Conservation (phyloP, 129 eudicot species). For the Pseudognaphalium luteoalbum region DNA sequence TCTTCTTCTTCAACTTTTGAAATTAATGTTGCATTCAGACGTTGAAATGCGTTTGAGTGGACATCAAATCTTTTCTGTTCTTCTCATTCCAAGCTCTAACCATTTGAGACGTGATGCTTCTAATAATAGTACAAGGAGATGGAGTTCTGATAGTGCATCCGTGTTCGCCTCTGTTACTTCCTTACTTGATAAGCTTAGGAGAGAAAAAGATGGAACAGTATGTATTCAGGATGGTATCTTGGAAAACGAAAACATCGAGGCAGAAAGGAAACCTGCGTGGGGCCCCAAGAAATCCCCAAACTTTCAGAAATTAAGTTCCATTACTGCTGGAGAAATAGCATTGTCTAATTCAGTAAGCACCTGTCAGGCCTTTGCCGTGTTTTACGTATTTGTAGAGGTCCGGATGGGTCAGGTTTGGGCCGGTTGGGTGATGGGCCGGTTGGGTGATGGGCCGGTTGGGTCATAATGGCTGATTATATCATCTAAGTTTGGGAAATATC, state of each 20-base stretch:
- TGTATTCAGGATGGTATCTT: constrained; percentile 43
- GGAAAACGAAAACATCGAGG: constrained; percentile 47
- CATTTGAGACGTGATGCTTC: constrained; percentile 57
- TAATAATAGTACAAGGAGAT: constrained; percentile 55
- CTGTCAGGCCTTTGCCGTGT: background rate
- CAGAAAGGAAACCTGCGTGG: constrained; percentile 65
- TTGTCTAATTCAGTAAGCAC: constrained; percentile 59
- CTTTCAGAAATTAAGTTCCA: constrained; percentile 64
- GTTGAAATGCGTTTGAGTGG: constrained; percentile 85
- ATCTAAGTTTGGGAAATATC: background rate
- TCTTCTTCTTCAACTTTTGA: constrained; percentile 81
- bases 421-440: background rate
- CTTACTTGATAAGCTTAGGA: constrained; percentile 81
- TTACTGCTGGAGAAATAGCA: constrained; percentile 60
- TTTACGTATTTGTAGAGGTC: constrained; percentile 7
- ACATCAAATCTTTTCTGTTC: constrained; percentile 81
- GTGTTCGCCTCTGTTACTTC: constrained; percentile 69
- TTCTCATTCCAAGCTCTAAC: constrained; percentile 72
- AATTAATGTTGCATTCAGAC: constrained; percentile 76
- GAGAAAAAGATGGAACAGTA: constrained; percentile 58
- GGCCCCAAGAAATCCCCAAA: constrained; percentile 77
- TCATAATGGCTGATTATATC: background rate
- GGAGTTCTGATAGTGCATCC: constrained; percentile 65
- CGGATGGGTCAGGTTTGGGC: background rate
- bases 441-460: constrained; percentile 4